Evolutionary conservation across 768 basidiomycete genomes (phyloP), one percentile per base, ranked within the genome.

Genomic region (Lentinus tigrinus): DNA sequence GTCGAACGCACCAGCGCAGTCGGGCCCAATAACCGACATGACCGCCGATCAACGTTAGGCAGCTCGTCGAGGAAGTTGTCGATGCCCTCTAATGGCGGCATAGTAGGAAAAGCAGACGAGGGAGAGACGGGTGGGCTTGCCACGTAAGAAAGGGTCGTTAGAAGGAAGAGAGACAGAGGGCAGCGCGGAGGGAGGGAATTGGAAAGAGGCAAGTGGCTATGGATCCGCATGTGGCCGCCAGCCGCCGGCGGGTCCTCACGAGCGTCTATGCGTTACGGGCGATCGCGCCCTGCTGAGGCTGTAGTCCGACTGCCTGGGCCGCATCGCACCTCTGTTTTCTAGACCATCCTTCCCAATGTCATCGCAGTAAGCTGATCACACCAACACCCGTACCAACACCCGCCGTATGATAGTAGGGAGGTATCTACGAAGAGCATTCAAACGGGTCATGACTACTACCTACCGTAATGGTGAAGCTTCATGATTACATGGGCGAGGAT

Each of bases 11-110:
- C 73, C 65, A 81, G 72, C 9, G 77, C 80, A 34, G 80, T 78
- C 0, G 78, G 78, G 13, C 82, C 80, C 39, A 82, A 69, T 7
- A 81, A 75, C 56, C 69, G 68, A 69, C 78, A 83, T 61, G 72
- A 70, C 31, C 66, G 74, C 57, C 72, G 72, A 67, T 82, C 80
- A 47, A 81, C 67, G 19, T 66, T 68, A 2, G 77, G 73, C 0
- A 72, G 64, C 21, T 75, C 71, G 11, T 71, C 69, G n/a, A 72
- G 67, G 3, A 70, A 48, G 27, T 43, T 38, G 47, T 60, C 56
- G 23, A 63, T 47, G 39, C 37, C 47, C 51, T 57, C 56, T 42
- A 54, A 27, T 19, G 57, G 46, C 44, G 59, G 52, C 38, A 58
- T 61, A 10, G 44, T 26, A 47, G 44, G n/a, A 24, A 44, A 40